A percentile compares a stretch with the other conserved stretches of the same genome.
Evolutionary conservation across 2,329 filamentous ascomycete genomes (phyloP).

Genomic region (Pseudogymnoascus sp.): DNA sequence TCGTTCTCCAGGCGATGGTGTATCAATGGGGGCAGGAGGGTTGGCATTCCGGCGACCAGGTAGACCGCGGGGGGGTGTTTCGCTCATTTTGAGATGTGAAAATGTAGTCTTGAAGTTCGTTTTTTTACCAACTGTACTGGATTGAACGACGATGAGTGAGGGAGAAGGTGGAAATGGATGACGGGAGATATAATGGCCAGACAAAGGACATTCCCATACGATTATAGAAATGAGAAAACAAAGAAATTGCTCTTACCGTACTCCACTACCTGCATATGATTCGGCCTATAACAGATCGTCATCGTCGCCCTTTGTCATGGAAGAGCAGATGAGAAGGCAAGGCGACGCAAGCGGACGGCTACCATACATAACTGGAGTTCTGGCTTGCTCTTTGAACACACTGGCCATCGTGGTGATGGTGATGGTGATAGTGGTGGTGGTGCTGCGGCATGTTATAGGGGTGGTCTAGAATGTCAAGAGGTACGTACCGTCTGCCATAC

Average conservation of each 20-base stretch:
- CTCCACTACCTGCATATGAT: background rate
- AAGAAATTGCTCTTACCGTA: background rate
- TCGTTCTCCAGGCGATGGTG: background rate
- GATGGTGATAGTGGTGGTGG: background rate
- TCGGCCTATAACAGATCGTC: background rate
- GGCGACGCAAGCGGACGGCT: background rate
- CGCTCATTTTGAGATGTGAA: background rate
- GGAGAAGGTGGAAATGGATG: background rate
- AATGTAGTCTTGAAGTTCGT: background rate
- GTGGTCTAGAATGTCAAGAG: background rate
- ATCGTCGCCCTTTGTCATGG: background rate
- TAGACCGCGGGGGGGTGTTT: background rate
- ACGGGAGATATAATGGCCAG: background rate
- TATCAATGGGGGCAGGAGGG: background rate
- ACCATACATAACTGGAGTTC: background rate
- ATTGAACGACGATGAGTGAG: background rate
- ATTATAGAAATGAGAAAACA: constrained; percentile 4
- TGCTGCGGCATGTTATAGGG: background rate
- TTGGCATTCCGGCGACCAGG: background rate
- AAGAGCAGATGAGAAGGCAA: background rate
- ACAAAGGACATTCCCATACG: background rate
- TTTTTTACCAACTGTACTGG: background rate
- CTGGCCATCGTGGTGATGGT: background rate
- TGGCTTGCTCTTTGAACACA: background rate
- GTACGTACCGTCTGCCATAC: background rate